Percentiles rank a stretch among this genome's conserved stretches.
Conservation (phyloP, 1,284 basidiomycete genomes). For the Boletellus deceptivus region DNA sequence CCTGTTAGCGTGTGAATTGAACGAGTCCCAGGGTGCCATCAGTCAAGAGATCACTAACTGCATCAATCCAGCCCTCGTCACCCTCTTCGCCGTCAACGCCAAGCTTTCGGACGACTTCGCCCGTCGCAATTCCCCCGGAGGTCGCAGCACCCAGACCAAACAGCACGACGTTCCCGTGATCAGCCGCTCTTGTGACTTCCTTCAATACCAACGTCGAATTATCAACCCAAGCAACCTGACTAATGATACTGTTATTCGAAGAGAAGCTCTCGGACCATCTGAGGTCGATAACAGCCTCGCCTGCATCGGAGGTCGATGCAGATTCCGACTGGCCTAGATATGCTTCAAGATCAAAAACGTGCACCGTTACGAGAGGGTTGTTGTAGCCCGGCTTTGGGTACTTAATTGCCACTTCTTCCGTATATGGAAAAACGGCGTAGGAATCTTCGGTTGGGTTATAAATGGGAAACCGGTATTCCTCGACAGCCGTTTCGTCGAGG, state of each 20-base stretch:
- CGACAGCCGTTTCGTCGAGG: constrained; percentile 87
- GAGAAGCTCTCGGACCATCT: constrained; percentile 64
- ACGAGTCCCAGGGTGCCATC: constrained; percentile 13
- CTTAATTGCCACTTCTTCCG: constrained; percentile 75
- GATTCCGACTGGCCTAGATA: constrained; percentile 41
- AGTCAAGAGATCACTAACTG: constrained; percentile 41
- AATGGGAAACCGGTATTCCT: constrained; percentile 83
- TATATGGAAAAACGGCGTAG: constrained; percentile 76
- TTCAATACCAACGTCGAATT: constrained; percentile 77
- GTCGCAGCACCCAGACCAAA: constrained; percentile 55
- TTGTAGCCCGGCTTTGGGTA: constrained; percentile 91
- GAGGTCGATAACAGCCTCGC: constrained; percentile 53
- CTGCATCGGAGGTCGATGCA: constrained; percentile 38
- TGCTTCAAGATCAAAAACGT: constrained; percentile 70
- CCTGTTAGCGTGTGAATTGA: constrained; percentile 35
- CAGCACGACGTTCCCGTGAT: constrained; percentile 73
- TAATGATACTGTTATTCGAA: constrained; percentile 67
- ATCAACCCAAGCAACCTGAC: constrained; percentile 86
- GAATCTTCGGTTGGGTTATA: constrained; percentile 82
- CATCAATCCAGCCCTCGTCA: constrained; percentile 92
- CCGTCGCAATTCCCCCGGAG: constrained; percentile 36
- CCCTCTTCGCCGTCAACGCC: constrained; percentile 82
- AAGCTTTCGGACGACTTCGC: constrained; percentile 66
- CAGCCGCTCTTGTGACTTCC: constrained; percentile 83
- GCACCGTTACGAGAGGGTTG: constrained; percentile 85